Conservation (phyloP, 2,329 filamentous ascomycete genomes). For the Diaporthe vexans region DNA sequence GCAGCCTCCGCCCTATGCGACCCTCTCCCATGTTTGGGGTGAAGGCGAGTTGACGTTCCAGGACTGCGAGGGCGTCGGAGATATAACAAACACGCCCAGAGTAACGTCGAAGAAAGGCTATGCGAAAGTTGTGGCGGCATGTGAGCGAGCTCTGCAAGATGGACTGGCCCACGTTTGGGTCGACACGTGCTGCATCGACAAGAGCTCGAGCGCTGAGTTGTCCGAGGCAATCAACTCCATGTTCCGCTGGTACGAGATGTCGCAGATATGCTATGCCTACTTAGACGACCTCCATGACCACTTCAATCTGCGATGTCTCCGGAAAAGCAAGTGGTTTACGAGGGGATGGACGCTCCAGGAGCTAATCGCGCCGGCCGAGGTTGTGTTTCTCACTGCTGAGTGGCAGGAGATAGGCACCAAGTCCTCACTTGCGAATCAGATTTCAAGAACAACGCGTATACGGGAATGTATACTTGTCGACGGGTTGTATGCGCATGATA, state of each 20-base stretch:
- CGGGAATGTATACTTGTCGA: slow-evolving; percentile 21
- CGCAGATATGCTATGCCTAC: slow-evolving; percentile 34
- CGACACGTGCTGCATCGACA: slow-evolving; percentile 41
- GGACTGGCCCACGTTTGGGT: slow-evolving; percentile 28
- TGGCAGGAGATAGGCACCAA: slow-evolving; percentile 30
- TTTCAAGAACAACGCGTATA: slow-evolving; percentile 14
- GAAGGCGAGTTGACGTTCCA: slow-evolving; percentile 20
- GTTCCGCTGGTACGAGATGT: slow-evolving; percentile 38
- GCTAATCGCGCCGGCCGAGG: slow-evolving; percentile 20
- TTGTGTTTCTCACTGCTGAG: slow-evolving; percentile 23
- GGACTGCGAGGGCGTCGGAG: slow-evolving; percentile 10
- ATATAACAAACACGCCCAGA: slow-evolving; percentile 5
- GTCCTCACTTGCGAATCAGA: neutral
- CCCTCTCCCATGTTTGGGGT: slow-evolving; percentile 21
- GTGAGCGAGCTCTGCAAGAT: slow-evolving; percentile 24
- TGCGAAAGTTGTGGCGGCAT: slow-evolving; percentile 4
- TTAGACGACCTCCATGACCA: slow-evolving; percentile 29
- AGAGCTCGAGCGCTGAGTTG: slow-evolving; percentile 33
- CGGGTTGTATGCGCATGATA: slow-evolving; percentile 12
- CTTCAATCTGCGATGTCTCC: slow-evolving; percentile 12
- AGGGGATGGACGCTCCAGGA: slow-evolving; percentile 28
- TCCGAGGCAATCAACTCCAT: slow-evolving; percentile 38
- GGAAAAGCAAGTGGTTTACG: slow-evolving; percentile 32
- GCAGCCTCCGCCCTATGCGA: slow-evolving; percentile 29
- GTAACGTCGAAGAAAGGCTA: slow-evolving; percentile 22